Conservation (phyloP, 2,329 filamentous ascomycete genomes). For the Colletotrichum costaricense region DNA sequence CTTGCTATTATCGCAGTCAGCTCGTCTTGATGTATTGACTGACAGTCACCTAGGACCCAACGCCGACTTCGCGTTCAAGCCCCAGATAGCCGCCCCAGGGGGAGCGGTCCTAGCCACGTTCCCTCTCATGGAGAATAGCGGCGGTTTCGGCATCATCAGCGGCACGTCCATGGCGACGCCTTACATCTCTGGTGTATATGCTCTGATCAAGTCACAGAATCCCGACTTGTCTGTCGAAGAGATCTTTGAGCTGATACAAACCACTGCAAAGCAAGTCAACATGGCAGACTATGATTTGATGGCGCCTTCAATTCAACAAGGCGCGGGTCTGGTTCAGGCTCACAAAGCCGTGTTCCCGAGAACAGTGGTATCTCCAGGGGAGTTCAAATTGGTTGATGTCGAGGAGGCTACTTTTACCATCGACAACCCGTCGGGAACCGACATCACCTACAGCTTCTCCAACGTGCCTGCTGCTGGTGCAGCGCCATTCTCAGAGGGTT, state of each 20-base stretch:
- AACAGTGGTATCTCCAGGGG: conserved; percentile 58
- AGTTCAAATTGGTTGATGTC: conserved; percentile 73
- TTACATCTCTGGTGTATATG: conserved; percentile 46
- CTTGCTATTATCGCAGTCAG: not conserved
- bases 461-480: conserved; percentile 62
- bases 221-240: conserved; percentile 41
- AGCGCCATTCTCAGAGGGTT: conserved; percentile 58
- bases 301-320: conserved; percentile 27
- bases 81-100: conserved; percentile 47
- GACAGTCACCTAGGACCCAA: not conserved
- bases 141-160: conserved; percentile 46
- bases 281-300: conserved; percentile 21
- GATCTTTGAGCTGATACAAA: conserved; percentile 44
- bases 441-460: conserved; percentile 63
- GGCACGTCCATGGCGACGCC: conserved; percentile 52
- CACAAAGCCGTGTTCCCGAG: conserved; percentile 18
- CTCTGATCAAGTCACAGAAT: conserved; percentile 47
- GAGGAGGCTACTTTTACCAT: conserved; percentile 63
- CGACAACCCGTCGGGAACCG: conserved; percentile 60
- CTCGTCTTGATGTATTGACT: not conserved
- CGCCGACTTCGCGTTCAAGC: conserved; percentile 42
- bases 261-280: conserved; percentile 42
- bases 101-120: conserved; percentile 49
- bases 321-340: conserved; percentile 27
- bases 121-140: conserved; percentile 40